Evolutionary conservation across 805 yeast species (phyloP), one percentile per base, ranked within the genome.

Genomic region (Hanseniaspora thailandica): DNA sequence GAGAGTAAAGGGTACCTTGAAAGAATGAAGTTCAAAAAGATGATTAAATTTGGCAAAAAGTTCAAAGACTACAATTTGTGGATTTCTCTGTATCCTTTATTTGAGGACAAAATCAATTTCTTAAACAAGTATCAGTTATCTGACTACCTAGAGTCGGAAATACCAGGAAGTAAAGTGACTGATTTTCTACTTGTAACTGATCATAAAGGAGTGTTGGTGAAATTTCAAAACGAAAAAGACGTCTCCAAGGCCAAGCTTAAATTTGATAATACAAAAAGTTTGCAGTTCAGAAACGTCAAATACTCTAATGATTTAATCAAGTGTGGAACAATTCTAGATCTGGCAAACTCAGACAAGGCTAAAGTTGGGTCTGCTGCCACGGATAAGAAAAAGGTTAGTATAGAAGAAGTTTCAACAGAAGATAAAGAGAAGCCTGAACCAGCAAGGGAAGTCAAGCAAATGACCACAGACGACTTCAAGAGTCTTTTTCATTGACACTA

Each of bases 161-260:
- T 61, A 4, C 5, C 31, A 7, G 50, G 36, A 4, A 43, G 50
- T 6, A 62, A 60, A 26, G 71, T 81, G 0, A 57, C 60, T 1
- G 68, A 69, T 7, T 65, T 80, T 1, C 70, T 74, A 25, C 58
- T 79, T 17, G 73, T 71, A 35, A 73, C 81, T 0, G 75, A 72
- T 22, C 59, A 63, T 19, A 60, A 65, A 6, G 76, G 76, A 4
- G 83, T 83, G 0, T 57, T 81, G 30, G 69, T 81, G 4, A 76
- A 75, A 56, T 76, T 76, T 56, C 63, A 62, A 25, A 64, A 62
- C 5, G 64, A 69, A 0, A 59, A 64, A 7, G 71, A 71, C 45
- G 77, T 82, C 1, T 86, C 86, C 0, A 69, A 65, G 44, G 28
- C 45, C 1, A 35, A 20, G n/a, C 36, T 50, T 2, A 50, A 43